Evolutionary conservation across 192 early-diverging fungal species (phyloP), one percentile per base, ranked within the genome.

Genomic region (Podila epigama): DNA sequence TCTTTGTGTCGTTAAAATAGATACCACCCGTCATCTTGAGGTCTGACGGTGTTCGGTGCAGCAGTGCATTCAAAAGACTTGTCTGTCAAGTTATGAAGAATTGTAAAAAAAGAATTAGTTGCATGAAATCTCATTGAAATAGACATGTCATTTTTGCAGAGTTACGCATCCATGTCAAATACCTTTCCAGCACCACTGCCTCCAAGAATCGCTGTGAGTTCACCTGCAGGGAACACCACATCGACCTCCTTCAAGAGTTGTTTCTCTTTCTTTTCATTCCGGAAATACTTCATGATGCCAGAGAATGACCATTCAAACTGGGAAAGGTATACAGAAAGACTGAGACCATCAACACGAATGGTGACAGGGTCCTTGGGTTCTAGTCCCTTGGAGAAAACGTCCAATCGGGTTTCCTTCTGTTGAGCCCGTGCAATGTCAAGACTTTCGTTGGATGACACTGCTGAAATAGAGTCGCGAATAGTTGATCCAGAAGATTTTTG

Each of bases 111-210:
- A n/a, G n/a, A n/a, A n/a, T n/a, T n/a, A n/a, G n/a, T n/a, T n/a
- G n/a, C n/a, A 44, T 18, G 5, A 42, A 34, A 27, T 16, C 9
- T 18, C 34, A 44, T 27, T 54, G 35, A 15, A 39, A 22, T 28
- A 15, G 58, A 1, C 8, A 20, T 35, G n/a, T n/a, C n/a, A n/a
- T n/a, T n/a, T n/a, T n/a, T n/a, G n/a, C n/a, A n/a, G n/a, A n/a
- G n/a, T n/a, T n/a, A n/a, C n/a, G n/a, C n/a, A n/a, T n/a, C n/a
- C n/a, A n/a, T n/a, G n/a, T n/a, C n/a, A n/a, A n/a, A n/a, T n/a
- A 77, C 73, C 66, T 77, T 77, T 63, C 73, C 73, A 10, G 73
- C 73, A 31, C 73, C 73, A 54, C 73, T 77, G 39, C 73, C 73
- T 20, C 73, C 73, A 1, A 77, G 55, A 36, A 77, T 77, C 1